These are phyloP conservation scores for Wickerhamiella siamensis DNA, from an alignment of 805 yeast genomes.

Conservation along the genomic window DNA sequence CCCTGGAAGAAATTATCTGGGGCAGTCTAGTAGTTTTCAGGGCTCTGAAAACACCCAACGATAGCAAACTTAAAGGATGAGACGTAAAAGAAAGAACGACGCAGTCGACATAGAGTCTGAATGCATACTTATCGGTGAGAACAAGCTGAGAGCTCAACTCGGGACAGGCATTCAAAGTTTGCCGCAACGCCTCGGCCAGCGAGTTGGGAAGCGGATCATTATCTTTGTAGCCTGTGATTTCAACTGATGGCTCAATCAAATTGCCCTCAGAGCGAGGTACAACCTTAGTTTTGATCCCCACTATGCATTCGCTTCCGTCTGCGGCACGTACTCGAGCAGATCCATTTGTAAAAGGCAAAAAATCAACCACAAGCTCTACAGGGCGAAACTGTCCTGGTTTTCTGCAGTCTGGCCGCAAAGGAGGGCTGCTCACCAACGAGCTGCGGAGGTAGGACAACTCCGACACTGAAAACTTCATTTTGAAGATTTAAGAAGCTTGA, in stretches of 20 bases:
- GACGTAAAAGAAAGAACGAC: conserved; percentile 63
- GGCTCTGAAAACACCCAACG: conserved; percentile 72
- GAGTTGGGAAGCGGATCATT: conserved; percentile 57
- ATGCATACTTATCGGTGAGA: conserved; percentile 62
- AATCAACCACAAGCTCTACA: conserved; percentile 63
- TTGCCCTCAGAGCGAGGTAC: conserved; percentile 30
- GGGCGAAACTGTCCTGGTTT: conserved; percentile 65
- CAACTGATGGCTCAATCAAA: conserved; percentile 62
- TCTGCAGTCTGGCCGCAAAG: conserved; percentile 80
- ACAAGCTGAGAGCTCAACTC: conserved; percentile 39
- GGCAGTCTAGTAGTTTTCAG: conserved; percentile 68
- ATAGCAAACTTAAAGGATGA: conserved; percentile 66
- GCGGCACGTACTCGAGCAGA: conserved; percentile 73
- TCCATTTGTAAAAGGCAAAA: conserved; percentile 81
- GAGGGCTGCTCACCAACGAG: conserved; percentile 45
- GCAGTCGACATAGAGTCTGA: conserved; percentile 65
- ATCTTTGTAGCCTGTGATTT: conserved; percentile 52
- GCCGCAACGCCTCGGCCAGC: conserved; percentile 46
- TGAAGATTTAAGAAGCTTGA: background rate
- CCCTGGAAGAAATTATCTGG: conserved; percentile 43
- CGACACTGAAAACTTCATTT: conserved; percentile 26
- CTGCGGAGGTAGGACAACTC: conserved; percentile 50
- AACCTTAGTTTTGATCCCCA: conserved; percentile 79
- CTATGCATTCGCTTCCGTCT: conserved; percentile 89
- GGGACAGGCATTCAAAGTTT: conserved; percentile 28